Evolutionary conservation across 148 eudicot genomes (phyloP), one percentile per base, ranked within the genome.

Genomic region (Euryodendron excelsum): DNA sequence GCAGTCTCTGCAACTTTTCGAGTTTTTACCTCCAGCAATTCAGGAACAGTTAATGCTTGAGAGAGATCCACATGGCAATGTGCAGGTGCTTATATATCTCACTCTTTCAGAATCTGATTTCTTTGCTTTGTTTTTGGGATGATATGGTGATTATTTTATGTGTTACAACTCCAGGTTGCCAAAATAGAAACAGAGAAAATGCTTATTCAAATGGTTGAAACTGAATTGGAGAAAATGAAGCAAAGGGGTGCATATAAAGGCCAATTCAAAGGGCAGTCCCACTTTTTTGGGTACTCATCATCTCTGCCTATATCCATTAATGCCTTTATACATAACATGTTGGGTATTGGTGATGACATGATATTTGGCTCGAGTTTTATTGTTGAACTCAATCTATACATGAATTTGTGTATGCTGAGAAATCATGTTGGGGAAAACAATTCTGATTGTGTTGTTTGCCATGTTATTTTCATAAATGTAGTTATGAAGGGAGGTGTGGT

Each of bases 151-250:
- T 36, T 61, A 28, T 75, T n/a, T n/a, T n/a, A n/a, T 47, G 36
- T 17, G 34, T 45, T n/a, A n/a, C n/a, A n/a, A n/a, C n/a, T 59
- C 48, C 87, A 96, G 99, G 99, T 93, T 82, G 98, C 98, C 31
- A 93, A 93, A 87, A 93, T 96, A 52, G 98, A 93, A 88, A 96
- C 99, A 41, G 98, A 93, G 84, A 96, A 96, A 86, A 93, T 93
- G 97, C 95, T 96, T 76, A 96, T 93, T 80, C 98, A 96, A 83
- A 96, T 96, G 99, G 99, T 92, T 77, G 98, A 93, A 86, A 88
- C 92, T 75, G 99, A 96, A 81, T 74, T 96, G 83, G 94, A 88
- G 79, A 86, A 83, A 72, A 89, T 94, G 89, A 96, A 88, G 82
- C 84, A 86, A 61, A 85, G 45, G 34, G 90, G 91, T 79, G 79